Evolutionary conservation across 169 alveolate genomes (phyloP), one percentile per base, ranked within the genome.

Genomic region (Plasmodium knowlesi): DNA sequence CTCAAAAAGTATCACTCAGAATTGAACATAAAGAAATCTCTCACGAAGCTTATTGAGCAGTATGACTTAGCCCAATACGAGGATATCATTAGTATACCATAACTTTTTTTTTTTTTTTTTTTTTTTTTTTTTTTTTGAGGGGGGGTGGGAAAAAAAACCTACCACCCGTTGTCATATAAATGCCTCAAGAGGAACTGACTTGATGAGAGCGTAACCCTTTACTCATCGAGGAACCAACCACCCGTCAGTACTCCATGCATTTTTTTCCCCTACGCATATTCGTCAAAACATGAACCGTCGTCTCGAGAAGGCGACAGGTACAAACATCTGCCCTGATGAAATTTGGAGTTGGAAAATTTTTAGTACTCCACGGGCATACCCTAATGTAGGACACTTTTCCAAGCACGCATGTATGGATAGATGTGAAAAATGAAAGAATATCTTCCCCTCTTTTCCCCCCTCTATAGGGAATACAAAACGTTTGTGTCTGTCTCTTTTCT

Each of bases 1-100:
- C 85, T 89, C 46, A 81, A 61, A 79, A 89, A 89, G 72, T 89
- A 89, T 61, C 94, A 89, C 46, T 89, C 94, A 22, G 94, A 89
- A 79, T 61, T 89, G 28, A 79, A 89, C 72, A 89, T 89, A n/a
- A 78, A 89, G 50, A 89, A 89, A 37, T 78, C 94, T 0, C 30
- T 89, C 41, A 89, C 94, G 3, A 89, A 89, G 43, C 89, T 89
- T 28, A 89, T 89, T 50, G 94, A 89, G 50, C 94, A 89, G 30
- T 78, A 79, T 53, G 94, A 89, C 10, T 61, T 89, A 50, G 94
- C 94, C 0, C 94, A 89, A 32, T 89, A 79, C 82, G 94, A 79
- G 28, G 94, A 89, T 30, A 89, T 89, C 73, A 89, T 89, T 39
- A 79, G 90, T 28, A 89, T 89, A 22, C 94, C 94, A 6, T 88